These are phyloP conservation scores for Trametes cingulata DNA, from an alignment of 768 basidiomycete species.

Conservation along the genomic window DNA sequence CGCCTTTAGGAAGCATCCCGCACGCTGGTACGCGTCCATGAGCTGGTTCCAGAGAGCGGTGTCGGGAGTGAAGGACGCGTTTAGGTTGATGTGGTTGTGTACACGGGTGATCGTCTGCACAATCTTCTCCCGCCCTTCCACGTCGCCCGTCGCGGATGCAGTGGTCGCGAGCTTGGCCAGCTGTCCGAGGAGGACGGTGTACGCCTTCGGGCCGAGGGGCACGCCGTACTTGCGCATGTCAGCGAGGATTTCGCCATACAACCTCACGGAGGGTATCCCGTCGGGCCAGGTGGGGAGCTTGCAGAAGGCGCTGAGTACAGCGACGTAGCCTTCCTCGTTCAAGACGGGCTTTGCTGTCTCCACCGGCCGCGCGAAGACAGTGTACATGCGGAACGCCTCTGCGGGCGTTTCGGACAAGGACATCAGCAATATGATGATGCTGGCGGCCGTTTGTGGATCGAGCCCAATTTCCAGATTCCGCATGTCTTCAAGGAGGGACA, in stretches of 20 bases:
- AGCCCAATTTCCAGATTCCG: conserved; percentile 46
- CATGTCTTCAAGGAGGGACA: conserved; percentile 68
- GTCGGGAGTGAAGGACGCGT: conserved; percentile 75
- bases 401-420: conserved; percentile 51
- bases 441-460: conserved; percentile 47
- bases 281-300: conserved; percentile 50
- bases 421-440: conserved; percentile 68
- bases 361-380: conserved; percentile 34
- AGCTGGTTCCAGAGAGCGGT: conserved; percentile 74
- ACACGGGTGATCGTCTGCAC: conserved; percentile 54
- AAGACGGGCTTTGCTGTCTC: conserved; percentile 34
- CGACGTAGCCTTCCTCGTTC: conserved; percentile 58
- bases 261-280: conserved; percentile 21
- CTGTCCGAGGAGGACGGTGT: conserved; percentile 65
- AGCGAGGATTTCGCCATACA: conserved; percentile 71
- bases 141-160: conserved; percentile 23
- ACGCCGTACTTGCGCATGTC: conserved; percentile 77
- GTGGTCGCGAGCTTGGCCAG: conserved; percentile 46
- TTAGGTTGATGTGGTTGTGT: conserved; percentile 78
- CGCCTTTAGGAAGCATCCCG: conserved; percentile 68
- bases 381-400: conserved; percentile 67
- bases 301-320: conserved; percentile 66
- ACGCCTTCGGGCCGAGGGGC: conserved; percentile 56
- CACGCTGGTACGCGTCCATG: conserved; percentile 87
- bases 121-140: conserved; percentile 18